Conservation (phyloP, 2,329 filamentous ascomycete species). For the Westerdykella aurantiaca region DNA sequence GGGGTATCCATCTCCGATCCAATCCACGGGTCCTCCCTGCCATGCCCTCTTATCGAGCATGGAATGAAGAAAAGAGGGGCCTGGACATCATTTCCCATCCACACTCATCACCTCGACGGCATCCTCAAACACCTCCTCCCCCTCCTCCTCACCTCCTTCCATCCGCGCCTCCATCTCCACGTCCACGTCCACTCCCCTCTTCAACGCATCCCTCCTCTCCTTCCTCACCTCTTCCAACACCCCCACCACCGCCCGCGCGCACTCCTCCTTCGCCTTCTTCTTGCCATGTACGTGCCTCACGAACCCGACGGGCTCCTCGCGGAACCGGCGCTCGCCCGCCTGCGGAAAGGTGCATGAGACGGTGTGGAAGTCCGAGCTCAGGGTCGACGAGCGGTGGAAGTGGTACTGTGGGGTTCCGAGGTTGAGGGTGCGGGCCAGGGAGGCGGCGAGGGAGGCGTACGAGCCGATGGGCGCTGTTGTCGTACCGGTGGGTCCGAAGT, state of each 20-base stretch:
- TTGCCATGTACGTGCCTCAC: conserved; percentile 43
- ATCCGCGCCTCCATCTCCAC: background rate
- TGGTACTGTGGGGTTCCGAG: conserved; percentile 20
- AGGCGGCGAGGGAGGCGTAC: conserved; percentile 15
- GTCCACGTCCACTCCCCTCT: conserved; percentile 1
- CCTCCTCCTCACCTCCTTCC: conserved; percentile 3
- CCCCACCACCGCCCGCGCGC: conserved; percentile 39
- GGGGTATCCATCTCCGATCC: too few relatives aligned
- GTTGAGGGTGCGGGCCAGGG: conserved; percentile 16
- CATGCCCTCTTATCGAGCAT: too few relatives aligned
- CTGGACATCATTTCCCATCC: too few relatives aligned
- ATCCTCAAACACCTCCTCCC: background rate
- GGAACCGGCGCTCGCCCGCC: conserved; percentile 4
- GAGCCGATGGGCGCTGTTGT: conserved; percentile 1
- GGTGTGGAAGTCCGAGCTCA: conserved; percentile 26
- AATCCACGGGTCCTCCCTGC: too few relatives aligned
- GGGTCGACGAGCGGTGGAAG: conserved; percentile 2
- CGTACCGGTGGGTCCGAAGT: background rate
- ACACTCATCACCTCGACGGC: too few relatives aligned
- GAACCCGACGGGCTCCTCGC: conserved; percentile 33
- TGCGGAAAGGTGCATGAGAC: conserved; percentile 34
- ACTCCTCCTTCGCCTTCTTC: conserved; percentile 47
- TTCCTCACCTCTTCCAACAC: conserved; percentile 36
- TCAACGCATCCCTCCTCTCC: conserved; percentile 12
- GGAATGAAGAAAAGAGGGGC: too few relatives aligned